Base-by-base conservation (phyloP, 805 yeast species). In the Saitoella complicata region DNA sequence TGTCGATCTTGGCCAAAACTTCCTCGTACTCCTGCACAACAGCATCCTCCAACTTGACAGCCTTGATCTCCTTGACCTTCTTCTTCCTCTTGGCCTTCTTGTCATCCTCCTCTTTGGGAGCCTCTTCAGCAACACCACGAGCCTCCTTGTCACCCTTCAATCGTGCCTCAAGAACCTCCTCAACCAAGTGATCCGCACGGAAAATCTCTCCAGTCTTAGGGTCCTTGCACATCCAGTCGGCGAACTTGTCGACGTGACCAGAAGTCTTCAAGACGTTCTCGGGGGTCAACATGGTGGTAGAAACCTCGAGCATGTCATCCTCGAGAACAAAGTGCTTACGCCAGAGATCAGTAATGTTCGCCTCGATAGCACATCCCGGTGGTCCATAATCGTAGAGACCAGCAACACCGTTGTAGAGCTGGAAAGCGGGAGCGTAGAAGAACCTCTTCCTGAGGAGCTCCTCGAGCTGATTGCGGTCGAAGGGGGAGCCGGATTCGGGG, bases 141-240 rank as follows among this genome's bases (percentile, higher is more conserved):
- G 98, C 98, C 59, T 84, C 88, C 66, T 83, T 78, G 68, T 91
- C 94, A 58, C 99, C 99, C 67, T 88, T 91, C 64, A 91, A 73
- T 63, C 98, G 77, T 48, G 94, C 73, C 70, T 91, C 99, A 55
- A 91, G 70, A 8, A 93, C 98, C 69, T 91, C 98, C 69, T 91
- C 99, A 42, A 91, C 94, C 57, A 91, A 70, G 65, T 91, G 99
- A 65, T 91, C 99, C 44, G 96, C 97, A 67, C 99, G 76, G 72
- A 91, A 91, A 55, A 91, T 91, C 68, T 91, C 99, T 54, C 98
- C 98, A 37, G 95, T 83, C 62, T 83, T 83, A 58, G 77, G 69
- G 65, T 91, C 99, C 58, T 82, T 78, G 66, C 95, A 86, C 98
- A 91, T 91, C 95, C 95, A 91, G 65, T 91, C 99, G 53, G 96